Evolutionary conservation across 768 basidiomycete species (phyloP), one percentile per base, ranked within the genome.

Genomic region (Roridomyces roridus): DNA sequence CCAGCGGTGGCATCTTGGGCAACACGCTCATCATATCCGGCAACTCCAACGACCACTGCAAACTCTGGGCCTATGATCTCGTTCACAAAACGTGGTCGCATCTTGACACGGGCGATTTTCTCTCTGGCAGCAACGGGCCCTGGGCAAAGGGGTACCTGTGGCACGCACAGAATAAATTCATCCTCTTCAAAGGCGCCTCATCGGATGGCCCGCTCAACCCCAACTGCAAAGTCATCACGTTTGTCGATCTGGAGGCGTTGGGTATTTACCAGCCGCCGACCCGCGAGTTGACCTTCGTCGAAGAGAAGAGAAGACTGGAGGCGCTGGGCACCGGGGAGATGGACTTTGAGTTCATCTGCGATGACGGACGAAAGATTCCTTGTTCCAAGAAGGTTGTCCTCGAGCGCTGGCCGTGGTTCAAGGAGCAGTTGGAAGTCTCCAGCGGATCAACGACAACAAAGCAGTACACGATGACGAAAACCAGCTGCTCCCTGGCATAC

Each of bases 251-350:
- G 8, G 62, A 63, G 43, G 51, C 56, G 37, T 21, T 63, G 21
- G 65, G 65, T 4, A 55, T 65, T 11, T 65, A 63, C 26, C 65
- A 65, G 10, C 61, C 65, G 5, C 65, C 65, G 2, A 20, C 35
- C 10, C 51, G 40, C 17, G 35, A 37, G 10, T 24, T 60, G 18
- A 55, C 60, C 10, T 25, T 23, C 10, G 34, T 44, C 6, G 31
- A 24, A 12, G 62, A 63, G 37, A 21, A 40, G 26, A 51, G 44
- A 17, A 54, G 55, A 3, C 56, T 65, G 10, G 45, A 21, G 5
- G 14, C 51, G 17, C 59, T 65, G 47, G 55, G 29, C 29, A 31
- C 10, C 9, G 20, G 15, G 9, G 8, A 11, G 18, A 42, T 28
- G 2, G 65, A 65, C 28, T 65, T 63, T 20, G 40, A 31, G 7